Percentiles rank a stretch among this genome's conserved stretches.
These are phyloP conservation scores for Penicillium psychrofluorescens DNA, from an alignment of 495 filamentous ascomycete species.

Conservation along the genomic window DNA sequence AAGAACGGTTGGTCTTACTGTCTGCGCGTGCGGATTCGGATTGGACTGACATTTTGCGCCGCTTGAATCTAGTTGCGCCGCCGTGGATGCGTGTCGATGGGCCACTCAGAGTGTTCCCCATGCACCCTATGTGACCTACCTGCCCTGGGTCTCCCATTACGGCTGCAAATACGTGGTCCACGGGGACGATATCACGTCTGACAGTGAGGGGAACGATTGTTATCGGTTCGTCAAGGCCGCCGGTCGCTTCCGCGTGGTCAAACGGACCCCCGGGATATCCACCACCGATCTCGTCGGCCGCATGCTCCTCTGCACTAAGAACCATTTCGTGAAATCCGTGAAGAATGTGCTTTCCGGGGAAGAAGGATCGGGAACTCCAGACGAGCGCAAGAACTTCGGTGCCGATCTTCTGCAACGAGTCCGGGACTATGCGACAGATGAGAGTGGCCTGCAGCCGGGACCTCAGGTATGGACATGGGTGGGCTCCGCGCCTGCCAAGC, in stretches of 20 bases:
- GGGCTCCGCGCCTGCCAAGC: slow-evolving; percentile 45
- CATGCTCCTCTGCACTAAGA: slow-evolving; percentile 89
- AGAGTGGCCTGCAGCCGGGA: slow-evolving; percentile 62
- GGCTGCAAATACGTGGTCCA: slow-evolving; percentile 91
- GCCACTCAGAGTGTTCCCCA: slow-evolving; percentile 71
- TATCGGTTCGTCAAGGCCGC: slow-evolving; percentile 94
- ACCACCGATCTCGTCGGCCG: slow-evolving; percentile 95
- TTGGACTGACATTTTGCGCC: slow-evolving; percentile 11
- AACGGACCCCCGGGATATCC: slow-evolving; percentile 91
- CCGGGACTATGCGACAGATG: slow-evolving; percentile 77
- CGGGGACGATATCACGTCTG: slow-evolving; percentile 83
- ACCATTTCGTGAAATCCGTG: slow-evolving; percentile 78
- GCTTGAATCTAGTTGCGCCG: slow-evolving; percentile 49
- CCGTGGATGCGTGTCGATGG: slow-evolving; percentile 94
- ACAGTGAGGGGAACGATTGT: slow-evolving; percentile 83
- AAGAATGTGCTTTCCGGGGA: slow-evolving; percentile 56
- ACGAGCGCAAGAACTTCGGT: slow-evolving; percentile 55
- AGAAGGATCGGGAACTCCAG: slow-evolving; percentile 62
- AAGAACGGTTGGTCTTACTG: slow-evolving; percentile 59
- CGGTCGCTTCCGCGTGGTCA: slow-evolving; percentile 86
- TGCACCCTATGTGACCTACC: slow-evolving; percentile 90
- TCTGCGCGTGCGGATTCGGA: not conserved
- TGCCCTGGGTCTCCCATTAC: slow-evolving; percentile 90
- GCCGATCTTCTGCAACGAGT: slow-evolving; percentile 64
- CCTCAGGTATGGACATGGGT: slow-evolving; percentile 76